Conservation (phyloP, 73 alveolate genomes). For the Vitrella brassicaformis region DNA sequence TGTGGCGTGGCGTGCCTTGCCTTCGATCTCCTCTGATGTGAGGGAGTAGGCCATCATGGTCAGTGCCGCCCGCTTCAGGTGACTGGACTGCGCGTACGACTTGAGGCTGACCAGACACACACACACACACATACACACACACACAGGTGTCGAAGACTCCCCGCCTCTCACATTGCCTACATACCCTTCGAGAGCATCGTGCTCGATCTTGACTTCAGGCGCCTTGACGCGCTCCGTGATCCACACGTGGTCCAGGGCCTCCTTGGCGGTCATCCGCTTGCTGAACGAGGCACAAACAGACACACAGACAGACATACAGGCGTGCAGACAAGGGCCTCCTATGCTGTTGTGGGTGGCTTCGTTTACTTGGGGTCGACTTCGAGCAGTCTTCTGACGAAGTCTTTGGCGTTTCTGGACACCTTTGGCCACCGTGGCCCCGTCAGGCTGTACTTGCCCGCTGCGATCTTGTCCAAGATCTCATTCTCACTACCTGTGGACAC, state of each 20-base stretch:
- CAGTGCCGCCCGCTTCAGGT: constrained; percentile 13
- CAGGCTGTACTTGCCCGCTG: too few relatives aligned
- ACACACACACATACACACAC: background rate
- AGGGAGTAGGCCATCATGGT: constrained; percentile 15
- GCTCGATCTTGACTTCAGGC: background rate
- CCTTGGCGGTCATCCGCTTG: constrained; percentile 42
- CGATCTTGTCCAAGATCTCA: too few relatives aligned
- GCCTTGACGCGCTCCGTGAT: constrained; percentile 10
- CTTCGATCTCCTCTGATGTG: constrained; percentile 10
- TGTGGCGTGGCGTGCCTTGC: too few relatives aligned
- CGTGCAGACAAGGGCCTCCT: background rate
- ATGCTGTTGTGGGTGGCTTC: background rate
- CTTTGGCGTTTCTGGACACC: constrained; percentile 26
- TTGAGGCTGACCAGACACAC: constrained; percentile 2
- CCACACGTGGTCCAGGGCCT: constrained; percentile 54
- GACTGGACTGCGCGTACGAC: constrained; percentile 15
- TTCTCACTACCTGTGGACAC: too few relatives aligned
- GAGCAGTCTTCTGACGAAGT: constrained; percentile 37
- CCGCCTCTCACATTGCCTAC: background rate
- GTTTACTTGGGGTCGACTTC: background rate
- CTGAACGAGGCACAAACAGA: background rate
- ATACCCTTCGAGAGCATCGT: background rate
- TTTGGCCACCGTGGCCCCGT: constrained; percentile 23
- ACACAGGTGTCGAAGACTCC: background rate
- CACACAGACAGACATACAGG: constrained; percentile 4